phyloP scores from a whole-genome alignment of 2,329 filamentous ascomycete genomes.

The Talaromyces piceae region DNA sequence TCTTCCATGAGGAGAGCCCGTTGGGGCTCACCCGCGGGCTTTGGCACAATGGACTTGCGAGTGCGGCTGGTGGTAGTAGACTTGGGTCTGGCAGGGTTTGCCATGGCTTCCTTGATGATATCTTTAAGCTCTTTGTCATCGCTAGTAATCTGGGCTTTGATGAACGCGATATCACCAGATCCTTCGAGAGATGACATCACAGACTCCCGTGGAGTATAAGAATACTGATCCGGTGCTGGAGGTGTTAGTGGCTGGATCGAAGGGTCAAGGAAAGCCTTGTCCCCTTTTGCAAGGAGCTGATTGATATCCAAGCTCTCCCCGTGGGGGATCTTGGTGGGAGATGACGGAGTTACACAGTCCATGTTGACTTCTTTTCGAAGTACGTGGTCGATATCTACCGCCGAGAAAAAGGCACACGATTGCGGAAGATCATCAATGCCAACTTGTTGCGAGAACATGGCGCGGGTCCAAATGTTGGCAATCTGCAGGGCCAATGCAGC shows the following conservation, averaged over 20 bases:
- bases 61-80: constrained; percentile 13
- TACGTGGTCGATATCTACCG: constrained; percentile 89
- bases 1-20: constrained; percentile 40
- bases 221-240: constrained; percentile 55
- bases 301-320: constrained; percentile 83
- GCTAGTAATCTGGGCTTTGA: constrained; percentile 75
- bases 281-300: constrained; percentile 66
- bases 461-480: constrained; percentile 90
- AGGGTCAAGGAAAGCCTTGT: constrained; percentile 61
- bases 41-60: constrained; percentile 19
- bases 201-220: constrained; percentile 63
- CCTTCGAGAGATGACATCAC: constrained; percentile 69
- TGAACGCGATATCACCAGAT: constrained; percentile 52
- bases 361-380: constrained; percentile 98
- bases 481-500: constrained; percentile 90
- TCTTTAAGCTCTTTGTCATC: constrained; percentile 66
- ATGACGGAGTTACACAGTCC: constrained; percentile 89
- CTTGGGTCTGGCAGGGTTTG: constrained; percentile 18
- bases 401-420: constrained; percentile 89
- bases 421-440: constrained; percentile 94
- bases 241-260: constrained; percentile 49
- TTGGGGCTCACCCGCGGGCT: constrained; percentile 33
- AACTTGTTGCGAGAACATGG: constrained; percentile 95
- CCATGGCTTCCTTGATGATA: constrained; percentile 57
- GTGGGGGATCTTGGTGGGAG: constrained; percentile 66